These are phyloP conservation scores for Lignosus rhinocerotis DNA, from an alignment of 1,284 basidiomycete genomes.

Conservation along the genomic window DNA sequence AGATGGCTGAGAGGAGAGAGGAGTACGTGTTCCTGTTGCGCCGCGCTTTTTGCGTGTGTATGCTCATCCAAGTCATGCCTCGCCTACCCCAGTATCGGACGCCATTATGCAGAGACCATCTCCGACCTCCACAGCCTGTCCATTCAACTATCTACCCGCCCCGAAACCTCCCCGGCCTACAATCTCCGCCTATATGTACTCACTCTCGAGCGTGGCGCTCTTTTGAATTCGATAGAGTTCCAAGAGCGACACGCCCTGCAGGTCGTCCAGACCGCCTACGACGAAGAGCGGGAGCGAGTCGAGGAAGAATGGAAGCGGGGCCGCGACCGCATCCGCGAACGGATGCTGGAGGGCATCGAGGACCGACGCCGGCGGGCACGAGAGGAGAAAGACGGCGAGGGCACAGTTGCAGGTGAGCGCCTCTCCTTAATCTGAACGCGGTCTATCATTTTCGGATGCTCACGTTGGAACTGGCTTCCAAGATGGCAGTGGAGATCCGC, in stretches of 20 bases:
- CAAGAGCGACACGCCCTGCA: conserved; percentile 68
- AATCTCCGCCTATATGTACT: conserved; percentile 69
- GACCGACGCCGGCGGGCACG: conserved; percentile 71
- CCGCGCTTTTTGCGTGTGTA: background rate
- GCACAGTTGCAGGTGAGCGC: conserved; percentile 57
- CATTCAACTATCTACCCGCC: conserved; percentile 62
- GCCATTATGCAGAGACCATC: conserved; percentile 55
- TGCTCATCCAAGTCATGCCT: background rate
- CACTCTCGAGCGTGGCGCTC: conserved; percentile 71
- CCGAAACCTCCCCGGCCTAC: conserved; percentile 63
- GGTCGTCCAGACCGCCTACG: conserved; percentile 63
- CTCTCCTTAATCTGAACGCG: background rate
- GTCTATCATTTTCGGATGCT: conserved; percentile 3
- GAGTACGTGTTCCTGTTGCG: conserved; percentile 49
- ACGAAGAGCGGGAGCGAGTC: conserved; percentile 73
- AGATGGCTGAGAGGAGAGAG: conserved; percentile 69
- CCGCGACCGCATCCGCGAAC: conserved; percentile 66
- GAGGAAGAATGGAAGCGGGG: conserved; percentile 79
- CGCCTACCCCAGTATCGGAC: conserved; percentile 41
- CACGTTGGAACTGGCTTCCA: conserved; percentile 4
- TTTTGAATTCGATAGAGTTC: conserved; percentile 59
- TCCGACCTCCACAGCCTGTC: conserved; percentile 54
- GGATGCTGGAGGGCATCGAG: conserved; percentile 80
- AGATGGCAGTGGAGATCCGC: conserved; percentile 72
- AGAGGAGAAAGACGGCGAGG: conserved; percentile 82